Evolutionary conservation across 129 eudicot species (phyloP), one percentile per base, ranked within the genome.

Genomic region (Arctium lappa): DNA sequence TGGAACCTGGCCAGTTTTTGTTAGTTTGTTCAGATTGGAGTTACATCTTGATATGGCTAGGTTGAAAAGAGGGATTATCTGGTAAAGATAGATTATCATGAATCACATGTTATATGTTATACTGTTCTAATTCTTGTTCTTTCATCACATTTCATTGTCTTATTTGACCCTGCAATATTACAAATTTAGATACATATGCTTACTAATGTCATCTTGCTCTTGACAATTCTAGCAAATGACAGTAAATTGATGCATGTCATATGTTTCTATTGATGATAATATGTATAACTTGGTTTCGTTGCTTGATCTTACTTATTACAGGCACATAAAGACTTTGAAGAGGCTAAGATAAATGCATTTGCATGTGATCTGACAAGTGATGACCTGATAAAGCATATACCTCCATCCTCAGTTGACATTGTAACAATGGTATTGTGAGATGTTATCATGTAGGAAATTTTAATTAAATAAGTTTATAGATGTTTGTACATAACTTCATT

Each of bases 371-470:
- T 91, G 73, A 92, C 99, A 18, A 79, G 69, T 68, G 97, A 95
- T 85, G 95, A 95, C 85, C 87, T 93, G 72, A 46, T 86, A 82
- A 82, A 87, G 71, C 90, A 91, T 36, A 82, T 95, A 56, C 83
- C 94, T 77, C 94, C 92, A 34, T 88, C 92, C 44, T 93, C 99
- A n/a, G 95, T 95, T 82, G 99, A 95, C 87, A 88, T 95, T 79
- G 95, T 95, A 8, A 95, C 98, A 82, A 95, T 93, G 99, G 99
- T 95, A 95, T 70, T 63, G 68, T 39, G 69, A 72, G 73, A 53
- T 30, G 36, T 84, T 76, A 12, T 70, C 1, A 78, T 78, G 9
- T 60, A 36, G 63, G 56, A 78, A 37, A 63, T 78, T 65, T 63
- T 9, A 29, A 34, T 63, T 18, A 60, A 13, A 32, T 78, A 62